Base-by-base conservation (phyloP, 805 yeast species). In the Schwanniomyces pseudopolymorphus region DNA sequence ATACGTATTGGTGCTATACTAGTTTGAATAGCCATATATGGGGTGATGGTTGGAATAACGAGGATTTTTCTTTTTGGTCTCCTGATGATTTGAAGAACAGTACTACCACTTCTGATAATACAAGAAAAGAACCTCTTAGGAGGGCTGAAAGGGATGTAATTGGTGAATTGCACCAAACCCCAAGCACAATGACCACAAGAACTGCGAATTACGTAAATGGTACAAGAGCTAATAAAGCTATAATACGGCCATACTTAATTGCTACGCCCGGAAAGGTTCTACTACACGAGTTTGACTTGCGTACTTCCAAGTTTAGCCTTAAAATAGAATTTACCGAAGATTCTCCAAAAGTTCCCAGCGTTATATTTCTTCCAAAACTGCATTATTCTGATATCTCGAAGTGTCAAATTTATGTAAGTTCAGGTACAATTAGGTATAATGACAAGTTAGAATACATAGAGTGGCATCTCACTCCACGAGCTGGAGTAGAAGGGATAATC, bases 21-120 rank as follows among this genome's bases (percentile, higher is more conserved):
- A 72, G 84, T 5, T 68, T 72, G 36, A 92, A 91, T 60, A 70
- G 81, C 27, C 96, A 94, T 66, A 69, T 79, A 59, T 83, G 87
- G 84, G 99, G 99, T 0, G 99, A 92, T 64, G 63, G 77, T 21
- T 92, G 97, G 96, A 92, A 92, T 58, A 83, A 89, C 54, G 99
- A 92, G 60, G 98, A 92, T 64, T 84, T 92, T 61, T 87, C 97
- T 0, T 79, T 92, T 46, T 92, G 85, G 86, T 85, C 94, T 1
- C 66, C 72, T 3, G 90, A 85, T 50, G 89, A 85, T 53, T 52
- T 72, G 35, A 65, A 66, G 1, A 2, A 2, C 20, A 21, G 11
- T 16, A 20, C 20, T 4, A 33, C 7, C 7, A n/a, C 5, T 6
- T 17, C 19, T 7, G 10, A 14, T 6, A n/a, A 5, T 7, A 14